These are phyloP conservation scores for Rosa rugosa DNA, from an alignment of 306 rosid genomes.

Conservation along the genomic window DNA sequence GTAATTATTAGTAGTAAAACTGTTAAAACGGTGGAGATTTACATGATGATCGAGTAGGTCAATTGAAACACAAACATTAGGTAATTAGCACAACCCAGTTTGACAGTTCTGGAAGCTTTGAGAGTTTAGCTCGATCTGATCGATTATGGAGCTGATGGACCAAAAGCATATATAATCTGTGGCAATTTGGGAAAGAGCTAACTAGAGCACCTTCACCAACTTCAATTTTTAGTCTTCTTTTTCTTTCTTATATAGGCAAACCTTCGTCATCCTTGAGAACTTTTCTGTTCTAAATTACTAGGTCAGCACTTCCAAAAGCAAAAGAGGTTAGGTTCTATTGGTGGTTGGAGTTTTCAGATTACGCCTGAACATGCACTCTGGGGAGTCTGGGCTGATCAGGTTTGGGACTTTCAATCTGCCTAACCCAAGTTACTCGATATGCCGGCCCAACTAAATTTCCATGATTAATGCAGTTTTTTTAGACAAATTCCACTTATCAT, in stretches of 20 bases:
- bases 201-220: conserved; percentile 7
- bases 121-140: background rate
- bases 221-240: background rate
- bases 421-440: background rate
- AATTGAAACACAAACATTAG: background rate
- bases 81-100: background rate
- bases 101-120: background rate
- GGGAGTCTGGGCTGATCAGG: background rate
- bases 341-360: background rate
- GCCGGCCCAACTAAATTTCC: background rate
- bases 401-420: background rate
- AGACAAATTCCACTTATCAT: background rate
- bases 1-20: background rate
- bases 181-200: background rate
- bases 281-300: background rate
- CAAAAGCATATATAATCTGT: background rate
- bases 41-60: background rate
- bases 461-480: background rate
- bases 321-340: background rate
- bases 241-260: background rate
- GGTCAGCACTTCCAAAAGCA: background rate
- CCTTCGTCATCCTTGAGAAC: background rate
- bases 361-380: background rate
- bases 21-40: background rate
- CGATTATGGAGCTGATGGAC: conserved; percentile 7